A percentile compares a stretch with the other conserved stretches of the same genome.
phyloP scores from a whole-genome alignment of 1,284 basidiomycete species.

The Lentinus polychrous region DNA sequence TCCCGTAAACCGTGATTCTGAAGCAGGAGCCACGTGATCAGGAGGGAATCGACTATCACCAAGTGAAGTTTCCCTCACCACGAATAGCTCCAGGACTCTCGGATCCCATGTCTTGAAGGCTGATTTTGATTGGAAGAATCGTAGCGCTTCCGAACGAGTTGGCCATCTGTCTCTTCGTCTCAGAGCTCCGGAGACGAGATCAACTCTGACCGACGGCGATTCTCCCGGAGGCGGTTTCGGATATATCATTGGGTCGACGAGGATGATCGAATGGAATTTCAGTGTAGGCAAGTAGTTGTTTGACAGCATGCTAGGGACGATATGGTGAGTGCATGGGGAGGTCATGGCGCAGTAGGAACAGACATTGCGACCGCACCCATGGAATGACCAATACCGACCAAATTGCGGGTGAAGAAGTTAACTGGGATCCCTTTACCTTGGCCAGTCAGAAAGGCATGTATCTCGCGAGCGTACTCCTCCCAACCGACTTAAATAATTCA shows the following conservation, averaged over 20 bases:
- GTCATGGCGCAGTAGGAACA: slow-evolving; percentile 7
- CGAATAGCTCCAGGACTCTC: slow-evolving; percentile 35
- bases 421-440: slow-evolving; percentile 26
- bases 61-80: slow-evolving; percentile 25
- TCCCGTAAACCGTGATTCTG: slow-evolving; percentile 40
- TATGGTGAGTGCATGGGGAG: not conserved
- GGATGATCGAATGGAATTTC: slow-evolving; percentile 31
- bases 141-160: slow-evolving; percentile 39
- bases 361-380: slow-evolving; percentile 33
- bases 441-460: slow-evolving; percentile 29
- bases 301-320: slow-evolving; percentile 28
- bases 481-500: slow-evolving; percentile 21
- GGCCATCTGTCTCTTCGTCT: slow-evolving; percentile 45
- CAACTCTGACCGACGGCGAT: slow-evolving; percentile 10
- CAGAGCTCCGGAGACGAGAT: slow-evolving; percentile 25
- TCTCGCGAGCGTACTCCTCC: slow-evolving; percentile 30
- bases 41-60: not conserved
- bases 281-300: slow-evolving; percentile 32
- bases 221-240: slow-evolving; percentile 10
- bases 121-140: slow-evolving; percentile 28
- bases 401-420: slow-evolving; percentile 26
- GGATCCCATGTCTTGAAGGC: slow-evolving; percentile 44
- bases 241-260: slow-evolving; percentile 41
- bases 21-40: not conserved
- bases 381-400: slow-evolving; percentile 34